Evolutionary conservation across 345 rosid species (phyloP).

Genomic region (thale cress (Arabidopsis thaliana)): DNA sequence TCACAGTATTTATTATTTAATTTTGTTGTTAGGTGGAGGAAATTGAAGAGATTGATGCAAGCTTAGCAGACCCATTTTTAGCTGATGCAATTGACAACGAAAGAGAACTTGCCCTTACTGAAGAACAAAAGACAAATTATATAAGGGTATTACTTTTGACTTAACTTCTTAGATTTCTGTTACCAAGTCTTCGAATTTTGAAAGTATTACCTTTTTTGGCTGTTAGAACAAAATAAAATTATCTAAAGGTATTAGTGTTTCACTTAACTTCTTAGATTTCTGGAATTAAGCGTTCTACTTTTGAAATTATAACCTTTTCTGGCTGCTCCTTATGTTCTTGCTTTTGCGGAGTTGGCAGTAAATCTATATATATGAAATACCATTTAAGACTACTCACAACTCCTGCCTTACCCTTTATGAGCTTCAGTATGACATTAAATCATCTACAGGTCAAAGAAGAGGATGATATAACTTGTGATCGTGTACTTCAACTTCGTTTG

Average conservation of each 20-base stretch:
- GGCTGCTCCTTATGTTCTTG: conserved; percentile 32
- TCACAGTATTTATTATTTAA: not conserved
- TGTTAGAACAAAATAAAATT: conserved; percentile 61
- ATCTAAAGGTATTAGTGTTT: conserved; percentile 62
- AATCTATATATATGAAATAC: conserved; percentile 17
- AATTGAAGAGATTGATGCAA: conserved; percentile 84
- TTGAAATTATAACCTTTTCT: conserved; percentile 35
- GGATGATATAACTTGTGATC: conserved; percentile 82
- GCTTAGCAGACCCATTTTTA: conserved; percentile 68
- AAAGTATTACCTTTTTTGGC: conserved; percentile 36
- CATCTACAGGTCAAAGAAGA: conserved; percentile 89
- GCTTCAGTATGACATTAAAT: conserved; percentile 38
- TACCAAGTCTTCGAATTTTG: conserved; percentile 26
- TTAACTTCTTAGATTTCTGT: conserved; percentile 1
- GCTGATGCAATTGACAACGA: conserved; percentile 91
- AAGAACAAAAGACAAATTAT: conserved; percentile 75
- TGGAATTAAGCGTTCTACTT: conserved; percentile 25
- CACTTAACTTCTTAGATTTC: not conserved
- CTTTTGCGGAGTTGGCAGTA: conserved; percentile 24
- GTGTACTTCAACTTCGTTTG: conserved; percentile 79
- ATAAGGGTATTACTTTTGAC: conserved; percentile 61
- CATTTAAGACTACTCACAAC: conserved; percentile 14
- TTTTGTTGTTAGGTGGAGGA: conserved; percentile 81
- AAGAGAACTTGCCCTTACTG: conserved; percentile 74
- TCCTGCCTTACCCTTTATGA: conserved; percentile 11